Evolutionary conservation across 441 rosid species (phyloP).

Genomic region (Gossypium aridum): DNA sequence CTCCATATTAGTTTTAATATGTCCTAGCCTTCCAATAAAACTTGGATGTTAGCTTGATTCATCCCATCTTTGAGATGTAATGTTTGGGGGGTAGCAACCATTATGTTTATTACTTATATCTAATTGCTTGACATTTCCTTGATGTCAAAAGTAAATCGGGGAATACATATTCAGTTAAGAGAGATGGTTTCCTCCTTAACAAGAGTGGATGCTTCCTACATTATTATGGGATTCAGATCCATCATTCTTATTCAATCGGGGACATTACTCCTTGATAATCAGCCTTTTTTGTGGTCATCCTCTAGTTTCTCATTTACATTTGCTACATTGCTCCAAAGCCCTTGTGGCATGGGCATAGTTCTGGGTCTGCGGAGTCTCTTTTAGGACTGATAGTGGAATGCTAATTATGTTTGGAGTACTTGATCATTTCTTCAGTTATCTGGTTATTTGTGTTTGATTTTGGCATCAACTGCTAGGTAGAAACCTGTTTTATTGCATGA

Average conservation of each 20-base stretch:
- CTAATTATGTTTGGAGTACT: background rate
- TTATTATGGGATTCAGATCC: background rate
- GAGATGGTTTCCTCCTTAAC: background rate
- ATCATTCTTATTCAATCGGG: background rate
- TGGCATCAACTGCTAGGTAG: background rate
- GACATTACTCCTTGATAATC: background rate
- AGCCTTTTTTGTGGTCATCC: background rate
- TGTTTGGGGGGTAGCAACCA: too few relatives aligned
- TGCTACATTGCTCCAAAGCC: background rate
- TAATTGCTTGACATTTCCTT: background rate
- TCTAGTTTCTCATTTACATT: background rate
- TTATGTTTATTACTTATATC: background rate
- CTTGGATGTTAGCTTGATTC: background rate
- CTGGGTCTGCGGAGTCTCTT: background rate
- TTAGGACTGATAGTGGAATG: background rate
- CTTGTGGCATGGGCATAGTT: background rate
- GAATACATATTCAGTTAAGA: background rate
- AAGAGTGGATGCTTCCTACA: background rate
- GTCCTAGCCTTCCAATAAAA: background rate
- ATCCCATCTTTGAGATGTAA: background rate
- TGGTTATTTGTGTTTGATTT: background rate
- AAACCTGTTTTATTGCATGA: background rate
- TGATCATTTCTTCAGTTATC: background rate
- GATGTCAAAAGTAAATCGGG: background rate
- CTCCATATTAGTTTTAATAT: background rate